These are phyloP conservation scores for Spatholobus suberectus DNA, from an alignment of 306 rosid genomes.

Conservation along the genomic window DNA sequence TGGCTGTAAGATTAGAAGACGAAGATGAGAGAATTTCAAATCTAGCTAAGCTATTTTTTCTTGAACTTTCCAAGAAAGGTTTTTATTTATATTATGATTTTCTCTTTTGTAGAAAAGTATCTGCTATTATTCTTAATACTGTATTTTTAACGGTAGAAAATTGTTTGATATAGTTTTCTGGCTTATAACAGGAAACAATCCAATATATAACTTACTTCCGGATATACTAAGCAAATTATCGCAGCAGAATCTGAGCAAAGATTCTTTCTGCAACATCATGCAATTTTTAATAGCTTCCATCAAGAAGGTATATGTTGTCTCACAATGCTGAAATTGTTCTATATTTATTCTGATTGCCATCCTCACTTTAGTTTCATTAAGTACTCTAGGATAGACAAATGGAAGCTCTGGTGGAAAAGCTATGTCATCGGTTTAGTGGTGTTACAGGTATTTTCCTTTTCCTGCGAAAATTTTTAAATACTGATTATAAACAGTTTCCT, in stretches of 20 bases:
- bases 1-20: constrained; percentile 90
- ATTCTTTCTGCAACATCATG: constrained; percentile 91
- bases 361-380: constrained; percentile 41
- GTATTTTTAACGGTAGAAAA: neutral
- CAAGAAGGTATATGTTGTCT: constrained; percentile 70
- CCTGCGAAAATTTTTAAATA: neutral
- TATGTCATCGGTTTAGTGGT: constrained; percentile 91
- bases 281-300: constrained; percentile 94
- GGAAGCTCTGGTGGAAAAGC: constrained; percentile 98
- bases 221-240: constrained; percentile 94
- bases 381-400: constrained; percentile 84
- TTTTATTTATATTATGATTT: constrained; percentile 11
- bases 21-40: constrained; percentile 88
- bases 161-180: constrained; percentile 19
- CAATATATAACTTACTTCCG: constrained; percentile 92
- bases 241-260: constrained; percentile 72
- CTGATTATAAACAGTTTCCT: neutral
- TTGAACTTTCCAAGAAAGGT: constrained; percentile 96
- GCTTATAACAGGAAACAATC: constrained; percentile 79
- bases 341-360: constrained; percentile 21
- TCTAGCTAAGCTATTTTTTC: constrained; percentile 87
- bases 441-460: constrained; percentile 66
- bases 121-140: constrained; percentile 34
- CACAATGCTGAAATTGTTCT: constrained; percentile 14
- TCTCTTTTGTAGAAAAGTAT: neutral